phyloP scores from a whole-genome alignment of 2,329 filamentous ascomycete genomes.

The Helotiales sp. region DNA sequence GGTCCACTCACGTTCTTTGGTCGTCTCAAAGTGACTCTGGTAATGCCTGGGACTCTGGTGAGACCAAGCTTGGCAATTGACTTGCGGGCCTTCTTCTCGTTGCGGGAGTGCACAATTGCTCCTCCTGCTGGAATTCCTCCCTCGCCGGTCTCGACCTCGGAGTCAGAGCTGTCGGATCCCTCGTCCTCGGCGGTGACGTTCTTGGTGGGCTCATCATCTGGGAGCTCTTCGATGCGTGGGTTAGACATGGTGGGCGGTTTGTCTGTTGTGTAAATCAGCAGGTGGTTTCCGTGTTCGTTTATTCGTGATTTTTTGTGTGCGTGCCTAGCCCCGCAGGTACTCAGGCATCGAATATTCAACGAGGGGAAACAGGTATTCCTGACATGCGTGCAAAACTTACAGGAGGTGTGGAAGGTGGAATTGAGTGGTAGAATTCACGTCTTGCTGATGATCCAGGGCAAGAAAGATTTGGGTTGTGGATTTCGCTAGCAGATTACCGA shows the following conservation, averaged over 20 bases:
- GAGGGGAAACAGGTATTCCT: background rate
- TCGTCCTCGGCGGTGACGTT: constrained; percentile 73
- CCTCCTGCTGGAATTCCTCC: constrained; percentile 72
- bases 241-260: constrained; percentile 78
- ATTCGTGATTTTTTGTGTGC: constrained; percentile 30
- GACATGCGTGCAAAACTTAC: constrained; percentile 17
- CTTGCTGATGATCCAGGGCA: constrained; percentile 6
- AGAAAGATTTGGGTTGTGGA: constrained; percentile 21
- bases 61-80: constrained; percentile 97
- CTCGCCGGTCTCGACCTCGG: constrained; percentile 72
- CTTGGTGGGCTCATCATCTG: constrained; percentile 87
- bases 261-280: constrained; percentile 31
- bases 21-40: constrained; percentile 93
- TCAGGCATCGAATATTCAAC: background rate
- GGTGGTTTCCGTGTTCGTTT: constrained; percentile 13
- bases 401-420: constrained; percentile 12
- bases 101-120: constrained; percentile 93
- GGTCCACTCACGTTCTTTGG: constrained; percentile 89
- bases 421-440: constrained; percentile 9
- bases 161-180: constrained; percentile 68
- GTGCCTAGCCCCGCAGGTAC: constrained; percentile 15
- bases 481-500: constrained; percentile 27
- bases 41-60: constrained; percentile 95
- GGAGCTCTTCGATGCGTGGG: constrained; percentile 95
- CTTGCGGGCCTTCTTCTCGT: constrained; percentile 99